phyloP scores from a whole-genome alignment of 306 rosid species.

The Vachellia collinsii region DNA sequence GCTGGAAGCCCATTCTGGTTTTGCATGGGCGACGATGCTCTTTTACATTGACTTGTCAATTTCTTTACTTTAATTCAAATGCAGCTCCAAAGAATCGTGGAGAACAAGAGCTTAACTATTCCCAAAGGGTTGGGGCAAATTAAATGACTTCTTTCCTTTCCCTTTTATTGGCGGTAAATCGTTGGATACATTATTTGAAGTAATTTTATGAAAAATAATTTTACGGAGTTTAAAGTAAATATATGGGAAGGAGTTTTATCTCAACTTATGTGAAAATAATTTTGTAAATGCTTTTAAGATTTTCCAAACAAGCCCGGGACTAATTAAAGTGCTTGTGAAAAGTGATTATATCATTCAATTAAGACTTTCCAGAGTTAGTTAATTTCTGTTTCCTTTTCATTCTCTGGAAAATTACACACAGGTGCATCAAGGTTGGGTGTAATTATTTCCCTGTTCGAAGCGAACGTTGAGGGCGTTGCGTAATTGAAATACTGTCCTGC shows the following conservation, averaged over 20 bases:
- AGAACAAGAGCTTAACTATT: constrained; percentile 33
- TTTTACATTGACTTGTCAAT: constrained; percentile 47
- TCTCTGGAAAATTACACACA: neutral
- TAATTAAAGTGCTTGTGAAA: neutral
- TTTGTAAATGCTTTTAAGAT: neutral
- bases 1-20: constrained; percentile 51
- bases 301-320: neutral
- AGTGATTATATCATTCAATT: constrained; percentile 4
- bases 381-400: neutral
- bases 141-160: constrained; percentile 15
- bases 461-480: neutral
- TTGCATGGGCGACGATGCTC: constrained; percentile 52
- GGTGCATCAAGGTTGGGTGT: neutral
- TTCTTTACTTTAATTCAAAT: constrained; percentile 30
- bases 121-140: constrained; percentile 33
- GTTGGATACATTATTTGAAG: too few relatives aligned
- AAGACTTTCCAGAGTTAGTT: neutral
- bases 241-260: too few relatives aligned
- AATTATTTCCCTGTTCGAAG: neutral
- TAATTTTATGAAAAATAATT: too few relatives aligned
- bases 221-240: too few relatives aligned
- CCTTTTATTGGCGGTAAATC: neutral
- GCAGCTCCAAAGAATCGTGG: constrained; percentile 2
- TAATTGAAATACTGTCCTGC: neutral
- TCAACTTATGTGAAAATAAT: too few relatives aligned